Percentiles rank a stretch among this genome's conserved stretches.
Evolutionary conservation across 1,284 basidiomycete species (phyloP).

Genomic region (Sanghuangporus baumii): DNA sequence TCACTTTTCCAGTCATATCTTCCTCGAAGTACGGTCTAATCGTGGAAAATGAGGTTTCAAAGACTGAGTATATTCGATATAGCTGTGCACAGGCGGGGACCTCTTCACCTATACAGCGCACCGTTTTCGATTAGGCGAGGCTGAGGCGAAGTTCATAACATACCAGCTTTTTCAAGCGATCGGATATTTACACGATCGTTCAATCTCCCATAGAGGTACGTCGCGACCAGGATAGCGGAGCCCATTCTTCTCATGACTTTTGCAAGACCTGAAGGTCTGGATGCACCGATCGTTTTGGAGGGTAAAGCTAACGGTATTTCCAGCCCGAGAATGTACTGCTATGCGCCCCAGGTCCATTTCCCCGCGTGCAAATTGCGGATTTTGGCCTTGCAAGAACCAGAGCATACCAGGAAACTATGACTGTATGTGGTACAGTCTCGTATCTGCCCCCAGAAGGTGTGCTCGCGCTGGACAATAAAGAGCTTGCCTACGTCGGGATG

Average conservation of each 20-base stretch:
- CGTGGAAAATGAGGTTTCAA: conserved; percentile 26
- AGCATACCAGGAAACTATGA: conserved; percentile 71
- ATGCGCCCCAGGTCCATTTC: conserved; percentile 68
- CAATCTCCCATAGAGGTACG: conserved; percentile 77
- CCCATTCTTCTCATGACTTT: neutral
- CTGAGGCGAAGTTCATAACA: conserved; percentile 79
- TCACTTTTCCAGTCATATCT: conserved; percentile 49
- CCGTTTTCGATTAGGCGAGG: conserved; percentile 58
- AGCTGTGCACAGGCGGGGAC: conserved; percentile 73
- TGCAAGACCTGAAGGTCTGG: conserved; percentile 66
- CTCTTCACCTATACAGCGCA: conserved; percentile 74
- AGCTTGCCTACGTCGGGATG: conserved; percentile 71
- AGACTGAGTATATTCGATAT: conserved; percentile 31
- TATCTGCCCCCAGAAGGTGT: conserved; percentile 85
- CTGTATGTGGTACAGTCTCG: conserved; percentile 76
- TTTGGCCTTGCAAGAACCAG: conserved; percentile 82
- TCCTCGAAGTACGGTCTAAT: conserved; percentile 28
- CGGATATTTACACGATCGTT: conserved; percentile 66
- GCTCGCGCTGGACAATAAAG: conserved; percentile 63
- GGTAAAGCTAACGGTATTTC: conserved; percentile 1
- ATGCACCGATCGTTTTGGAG: neutral
- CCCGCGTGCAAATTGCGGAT: conserved; percentile 78
- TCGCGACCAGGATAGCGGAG: neutral
- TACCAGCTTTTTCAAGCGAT: conserved; percentile 74
- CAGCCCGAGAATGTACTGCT: conserved; percentile 86